Percentiles rank a stretch among this genome's conserved stretches.
Evolutionary conservation across 495 filamentous ascomycete genomes (phyloP).

Genomic region (Aspergillus mulundensis): DNA sequence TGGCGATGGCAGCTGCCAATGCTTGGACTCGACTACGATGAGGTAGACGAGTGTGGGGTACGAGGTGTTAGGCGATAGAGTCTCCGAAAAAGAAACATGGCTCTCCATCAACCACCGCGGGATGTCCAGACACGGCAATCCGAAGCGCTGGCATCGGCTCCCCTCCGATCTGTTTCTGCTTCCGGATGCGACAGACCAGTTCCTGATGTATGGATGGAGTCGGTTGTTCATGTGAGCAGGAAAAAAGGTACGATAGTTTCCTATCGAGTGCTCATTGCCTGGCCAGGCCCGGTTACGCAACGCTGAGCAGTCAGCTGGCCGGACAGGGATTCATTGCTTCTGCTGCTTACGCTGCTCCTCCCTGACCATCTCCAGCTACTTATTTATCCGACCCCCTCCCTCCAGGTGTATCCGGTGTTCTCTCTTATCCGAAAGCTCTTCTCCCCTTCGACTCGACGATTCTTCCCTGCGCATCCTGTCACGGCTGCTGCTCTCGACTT

Average conservation of each 20-base stretch:
- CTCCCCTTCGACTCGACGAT: background rate
- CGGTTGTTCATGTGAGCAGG: constrained; percentile 30
- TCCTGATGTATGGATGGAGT: constrained; percentile 13
- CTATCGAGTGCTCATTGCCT: background rate
- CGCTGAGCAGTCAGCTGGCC: background rate
- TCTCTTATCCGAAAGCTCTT: constrained; percentile 6
- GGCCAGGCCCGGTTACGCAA: constrained; percentile 13
- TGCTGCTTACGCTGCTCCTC: no score
- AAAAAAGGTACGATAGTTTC: constrained; percentile 18
- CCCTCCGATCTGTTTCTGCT: constrained; percentile 12
- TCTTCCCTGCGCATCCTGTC: background rate
- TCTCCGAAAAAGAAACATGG: background rate
- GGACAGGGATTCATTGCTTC: background rate
- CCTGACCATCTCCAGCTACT: no score
- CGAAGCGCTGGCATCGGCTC: constrained; percentile 19
- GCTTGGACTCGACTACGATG: no score
- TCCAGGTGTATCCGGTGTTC: background rate
- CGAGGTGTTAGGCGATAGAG: background rate
- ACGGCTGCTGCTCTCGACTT: no score
- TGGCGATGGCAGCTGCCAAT: background rate
- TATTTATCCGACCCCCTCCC: background rate
- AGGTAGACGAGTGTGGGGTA: background rate
- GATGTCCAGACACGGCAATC: constrained; percentile 36
- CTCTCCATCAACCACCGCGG: constrained; percentile 12
- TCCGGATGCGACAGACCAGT: constrained; percentile 8